Evolutionary conservation across 257 asterid genomes (phyloP), one percentile per base, ranked within the genome.

Genomic region (Solanum gandarillasii): DNA sequence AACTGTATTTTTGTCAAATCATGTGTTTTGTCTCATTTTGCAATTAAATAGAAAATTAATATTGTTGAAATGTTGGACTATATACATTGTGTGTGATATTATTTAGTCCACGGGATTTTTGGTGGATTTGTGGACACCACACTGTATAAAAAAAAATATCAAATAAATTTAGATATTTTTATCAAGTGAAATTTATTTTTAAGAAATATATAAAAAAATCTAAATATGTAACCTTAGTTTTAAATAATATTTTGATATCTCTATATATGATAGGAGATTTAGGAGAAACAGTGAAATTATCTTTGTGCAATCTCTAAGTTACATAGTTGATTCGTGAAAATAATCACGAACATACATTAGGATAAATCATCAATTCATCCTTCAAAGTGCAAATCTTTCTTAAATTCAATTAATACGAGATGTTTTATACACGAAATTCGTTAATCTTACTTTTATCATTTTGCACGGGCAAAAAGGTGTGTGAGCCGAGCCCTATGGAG

Each of bases 321-420:
- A 67, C 1, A 2, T 11, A 12, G 16, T 12, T 27, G 2, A 67
- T 13, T 12, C 10, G 1, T 67, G 9, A 62, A 25, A 25, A 12
- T 67, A 25, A 67, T 5, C 7, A 67, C 31, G 1, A 67, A 1
- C 16, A 6, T 10, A 27, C 9, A 6, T 27, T 12, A 65, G 0
- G 6, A 25, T 65, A 25, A 3, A 21, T 58, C 12, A 1, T 23
- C 0, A 9, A 23, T 23, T 68, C 0, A 0, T 6, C 9, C 11
- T 20, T 55, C 1, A 1, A 55, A 55, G 2, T 20, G 1, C 0
- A 0, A 55, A 2, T 20, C 2, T 55, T 55, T 55, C 6, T 60
- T 8, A 60, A 60, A 60, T 60, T 23, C 0, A 9, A n/a, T 23
- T 68, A 12, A 27, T 7, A 12, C 74, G 21, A 68, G 10, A 68